Percentiles rank a stretch among this genome's conserved stretches.
Evolutionary conservation across 2,329 filamentous ascomycete genomes (phyloP).

Genomic region (Epichloe hybrida): DNA sequence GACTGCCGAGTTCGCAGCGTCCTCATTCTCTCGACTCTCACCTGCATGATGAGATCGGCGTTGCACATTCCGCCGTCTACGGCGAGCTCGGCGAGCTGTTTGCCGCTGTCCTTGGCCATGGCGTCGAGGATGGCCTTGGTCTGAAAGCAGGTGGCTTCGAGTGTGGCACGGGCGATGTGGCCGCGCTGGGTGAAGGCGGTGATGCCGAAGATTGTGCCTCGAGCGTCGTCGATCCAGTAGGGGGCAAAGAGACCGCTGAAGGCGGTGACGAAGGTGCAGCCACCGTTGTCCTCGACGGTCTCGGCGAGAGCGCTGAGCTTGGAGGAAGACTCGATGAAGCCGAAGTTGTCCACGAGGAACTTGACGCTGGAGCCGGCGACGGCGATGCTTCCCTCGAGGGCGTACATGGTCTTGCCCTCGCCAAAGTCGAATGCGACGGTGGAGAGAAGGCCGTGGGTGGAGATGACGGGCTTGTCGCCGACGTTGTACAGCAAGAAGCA

Average conservation of each 20-base stretch:
- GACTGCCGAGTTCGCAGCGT: background rate
- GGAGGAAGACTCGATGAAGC: conserved; percentile 36
- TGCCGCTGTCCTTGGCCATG: conserved; percentile 70
- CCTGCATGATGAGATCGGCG: conserved; percentile 66
- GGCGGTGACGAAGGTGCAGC: conserved; percentile 64
- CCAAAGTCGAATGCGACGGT: conserved; percentile 71
- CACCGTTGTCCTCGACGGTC: conserved; percentile 53
- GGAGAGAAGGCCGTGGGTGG: conserved; percentile 59
- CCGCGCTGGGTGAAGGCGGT: conserved; percentile 64
- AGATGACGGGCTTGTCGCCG: conserved; percentile 66
- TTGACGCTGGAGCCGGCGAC: conserved; percentile 66
- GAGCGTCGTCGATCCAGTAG: conserved; percentile 75
- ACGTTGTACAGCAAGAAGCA: conserved; percentile 80
- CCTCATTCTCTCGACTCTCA: conserved; percentile 11
- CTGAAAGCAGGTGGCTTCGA: conserved; percentile 73
- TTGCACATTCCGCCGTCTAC: conserved; percentile 81
- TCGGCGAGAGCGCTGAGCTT: conserved; percentile 32
- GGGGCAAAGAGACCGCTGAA: conserved; percentile 72
- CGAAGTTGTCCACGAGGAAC: conserved; percentile 46
- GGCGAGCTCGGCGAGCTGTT: conserved; percentile 55
- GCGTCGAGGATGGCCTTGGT: conserved; percentile 70
- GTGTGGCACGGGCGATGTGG: conserved; percentile 65
- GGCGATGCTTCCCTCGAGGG: conserved; percentile 64
- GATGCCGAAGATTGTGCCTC: conserved; percentile 68
- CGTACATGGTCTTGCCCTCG: conserved; percentile 53